Evolutionary conservation across 2,329 filamentous ascomycete genomes (phyloP).

Genomic region (Akanthomyces uredinophilus): DNA sequence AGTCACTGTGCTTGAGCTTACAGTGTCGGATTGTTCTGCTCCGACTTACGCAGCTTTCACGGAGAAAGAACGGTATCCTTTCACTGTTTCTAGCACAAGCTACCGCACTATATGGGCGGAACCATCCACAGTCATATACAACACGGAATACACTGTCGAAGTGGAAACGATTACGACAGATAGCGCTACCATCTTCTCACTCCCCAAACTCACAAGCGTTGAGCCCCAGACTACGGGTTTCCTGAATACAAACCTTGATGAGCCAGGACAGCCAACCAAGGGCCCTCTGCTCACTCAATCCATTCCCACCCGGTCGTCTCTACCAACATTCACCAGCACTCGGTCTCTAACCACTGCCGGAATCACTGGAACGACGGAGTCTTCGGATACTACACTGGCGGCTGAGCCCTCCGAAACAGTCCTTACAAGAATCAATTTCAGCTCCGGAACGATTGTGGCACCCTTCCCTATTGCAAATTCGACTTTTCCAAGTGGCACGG

Average conservation of each 20-base stretch:
- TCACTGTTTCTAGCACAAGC: neutral
- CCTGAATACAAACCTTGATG: constrained; percentile 1
- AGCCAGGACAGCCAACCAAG: constrained; percentile 1
- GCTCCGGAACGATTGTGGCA: neutral
- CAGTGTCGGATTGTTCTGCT: neutral
- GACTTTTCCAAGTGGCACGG: neutral
- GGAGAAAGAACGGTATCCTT: neutral
- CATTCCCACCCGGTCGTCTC: constrained; percentile 28
- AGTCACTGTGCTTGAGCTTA: neutral
- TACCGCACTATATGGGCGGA: neutral
- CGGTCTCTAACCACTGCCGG: constrained; percentile 6
- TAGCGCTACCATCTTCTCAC: neutral
- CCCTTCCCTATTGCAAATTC: neutral
- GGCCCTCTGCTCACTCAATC: constrained; percentile 21
- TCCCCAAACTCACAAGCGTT: neutral
- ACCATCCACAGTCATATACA: neutral
- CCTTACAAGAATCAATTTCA: neutral
- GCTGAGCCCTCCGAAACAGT: neutral
- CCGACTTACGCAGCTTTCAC: neutral
- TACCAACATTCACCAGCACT: constrained; percentile 19
- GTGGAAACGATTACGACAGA: neutral
- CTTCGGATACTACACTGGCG: neutral
- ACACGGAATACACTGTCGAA: neutral
- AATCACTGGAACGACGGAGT: neutral
- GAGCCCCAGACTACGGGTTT: constrained; percentile 5